Conservation (phyloP, 2,329 filamentous ascomycete species). For the Tolypocladium sp. region DNA sequence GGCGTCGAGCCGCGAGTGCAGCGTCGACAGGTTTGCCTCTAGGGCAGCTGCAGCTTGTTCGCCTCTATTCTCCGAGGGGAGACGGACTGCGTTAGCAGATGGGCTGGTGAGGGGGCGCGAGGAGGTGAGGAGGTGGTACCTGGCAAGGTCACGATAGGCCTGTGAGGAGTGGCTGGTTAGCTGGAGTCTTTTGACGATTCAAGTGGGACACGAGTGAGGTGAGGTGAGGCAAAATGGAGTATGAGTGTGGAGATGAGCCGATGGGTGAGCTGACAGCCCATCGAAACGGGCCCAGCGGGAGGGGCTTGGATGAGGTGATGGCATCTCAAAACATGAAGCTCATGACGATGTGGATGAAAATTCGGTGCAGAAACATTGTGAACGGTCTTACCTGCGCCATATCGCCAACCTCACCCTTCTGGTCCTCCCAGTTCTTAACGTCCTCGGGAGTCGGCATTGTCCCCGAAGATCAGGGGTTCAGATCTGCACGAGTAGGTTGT, state of each 20-base stretch:
- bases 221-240: not conserved
- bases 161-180: not conserved
- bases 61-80: conserved; percentile 27
- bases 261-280: not conserved
- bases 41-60: conserved; percentile 44
- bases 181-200: not conserved
- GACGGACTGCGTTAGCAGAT: not conserved
- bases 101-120: not conserved
- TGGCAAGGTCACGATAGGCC: conserved; percentile 10
- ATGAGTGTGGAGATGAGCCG: not conserved
- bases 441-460: not conserved
- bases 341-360: no score
- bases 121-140: conserved; percentile 3
- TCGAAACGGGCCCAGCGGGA: not conserved
- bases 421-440: not conserved
- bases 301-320: not conserved
- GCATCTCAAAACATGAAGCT: not conserved
- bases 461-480: not conserved
- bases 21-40: conserved; percentile 39
- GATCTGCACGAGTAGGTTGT: not conserved
- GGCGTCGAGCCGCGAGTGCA: conserved; percentile 47
- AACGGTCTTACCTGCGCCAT: conserved; percentile 1
- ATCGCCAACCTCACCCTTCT: not conserved
- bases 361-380: not conserved
- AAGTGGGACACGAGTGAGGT: not conserved